A percentile compares a stretch with the other conserved stretches of the same genome.
phyloP scores from a whole-genome alignment of 2,329 filamentous ascomycete genomes.

The Hypoxylon sp. region DNA sequence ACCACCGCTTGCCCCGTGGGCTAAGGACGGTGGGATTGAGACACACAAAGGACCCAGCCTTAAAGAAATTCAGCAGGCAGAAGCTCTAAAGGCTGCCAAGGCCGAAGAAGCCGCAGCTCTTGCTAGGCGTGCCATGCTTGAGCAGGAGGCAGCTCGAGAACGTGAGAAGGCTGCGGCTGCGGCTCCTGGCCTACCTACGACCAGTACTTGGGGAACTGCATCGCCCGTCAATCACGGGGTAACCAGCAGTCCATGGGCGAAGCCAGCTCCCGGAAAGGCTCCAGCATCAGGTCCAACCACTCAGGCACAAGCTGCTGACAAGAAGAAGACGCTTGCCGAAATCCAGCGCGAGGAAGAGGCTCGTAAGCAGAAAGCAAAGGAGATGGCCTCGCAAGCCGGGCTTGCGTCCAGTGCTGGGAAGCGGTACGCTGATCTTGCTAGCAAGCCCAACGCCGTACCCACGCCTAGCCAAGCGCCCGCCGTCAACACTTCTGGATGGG shows the following conservation, averaged over 20 bases:
- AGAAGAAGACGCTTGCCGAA: slow-evolving; percentile 93
- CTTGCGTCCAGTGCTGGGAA: slow-evolving; percentile 74
- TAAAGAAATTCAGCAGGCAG: slow-evolving; percentile 96
- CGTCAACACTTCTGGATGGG: slow-evolving; percentile 78
- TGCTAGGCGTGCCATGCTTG: slow-evolving; percentile 80
- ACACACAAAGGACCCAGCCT: slow-evolving; percentile 88
- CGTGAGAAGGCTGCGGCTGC: slow-evolving; percentile 73
- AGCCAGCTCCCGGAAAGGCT: slow-evolving; percentile 68
- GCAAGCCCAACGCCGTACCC: slow-evolving; percentile 70
- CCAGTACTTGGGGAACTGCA: slow-evolving; percentile 88
- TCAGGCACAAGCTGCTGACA: slow-evolving; percentile 56
- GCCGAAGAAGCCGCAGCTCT: slow-evolving; percentile 85
- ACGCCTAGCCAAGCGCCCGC: slow-evolving; percentile 60
- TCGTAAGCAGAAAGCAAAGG: slow-evolving; percentile 81
- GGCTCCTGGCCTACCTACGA: slow-evolving; percentile 86
- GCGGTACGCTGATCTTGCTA: slow-evolving; percentile 93
- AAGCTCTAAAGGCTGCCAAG: slow-evolving; percentile 92
- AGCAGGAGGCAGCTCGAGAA: slow-evolving; percentile 80
- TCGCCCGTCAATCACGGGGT: slow-evolving; percentile 75
- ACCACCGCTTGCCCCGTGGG: slow-evolving; percentile 92
- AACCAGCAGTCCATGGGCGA: slow-evolving; percentile 74
- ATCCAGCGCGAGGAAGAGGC: slow-evolving; percentile 97
- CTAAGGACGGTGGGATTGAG: slow-evolving; percentile 81
- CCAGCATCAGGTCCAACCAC: slow-evolving; percentile 52
- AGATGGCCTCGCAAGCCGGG: slow-evolving; percentile 64